Percentiles rank a stretch among this genome's conserved stretches.
These are phyloP conservation scores for Didymella keratinophila DNA, from an alignment of 2,329 filamentous ascomycete species.

Conservation along the genomic window DNA sequence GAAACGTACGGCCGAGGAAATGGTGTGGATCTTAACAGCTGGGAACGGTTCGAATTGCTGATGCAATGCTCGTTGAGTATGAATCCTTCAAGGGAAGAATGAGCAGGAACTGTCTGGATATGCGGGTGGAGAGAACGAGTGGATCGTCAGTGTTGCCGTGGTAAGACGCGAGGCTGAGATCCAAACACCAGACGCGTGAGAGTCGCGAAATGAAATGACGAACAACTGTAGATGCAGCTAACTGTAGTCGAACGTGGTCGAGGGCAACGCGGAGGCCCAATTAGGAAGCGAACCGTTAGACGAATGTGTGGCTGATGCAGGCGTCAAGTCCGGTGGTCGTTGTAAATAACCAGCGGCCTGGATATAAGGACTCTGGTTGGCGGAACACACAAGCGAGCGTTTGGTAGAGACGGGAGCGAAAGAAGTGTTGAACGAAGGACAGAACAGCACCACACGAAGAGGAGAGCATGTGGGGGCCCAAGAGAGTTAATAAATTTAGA, in stretches of 20 bases:
- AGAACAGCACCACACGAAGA: conserved; percentile 28
- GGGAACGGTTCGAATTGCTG: conserved; percentile 6
- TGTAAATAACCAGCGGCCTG: conserved; percentile 34
- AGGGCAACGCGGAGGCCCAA: conserved; percentile 34
- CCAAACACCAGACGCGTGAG: conserved; percentile 44
- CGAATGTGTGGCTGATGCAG: conserved; percentile 42
- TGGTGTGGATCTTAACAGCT: conserved; percentile 2
- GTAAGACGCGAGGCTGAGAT: conserved; percentile 37
- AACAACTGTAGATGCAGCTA: conserved; percentile 32
- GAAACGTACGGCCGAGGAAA: background rate
- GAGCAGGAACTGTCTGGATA: conserved; percentile 21
- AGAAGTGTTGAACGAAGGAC: conserved; percentile 36
- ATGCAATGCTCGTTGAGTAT: conserved; percentile 14
- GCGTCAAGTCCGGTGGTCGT: conserved; percentile 33
- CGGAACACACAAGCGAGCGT: conserved; percentile 30
- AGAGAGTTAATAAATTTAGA: conserved; percentile 46
- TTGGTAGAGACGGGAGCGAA: conserved; percentile 31
- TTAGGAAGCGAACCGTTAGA: conserved; percentile 30
- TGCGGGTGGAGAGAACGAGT: conserved; percentile 26
- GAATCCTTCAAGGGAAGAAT: conserved; percentile 14
- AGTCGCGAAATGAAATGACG: conserved; percentile 41
- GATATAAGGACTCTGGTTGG: conserved; percentile 27
- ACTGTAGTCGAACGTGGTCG: conserved; percentile 31
- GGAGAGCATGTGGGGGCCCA: conserved; percentile 41
- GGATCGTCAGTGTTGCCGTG: conserved; percentile 36